Evolutionary conservation across 129 eudicot species (phyloP), one percentile per base, ranked within the genome.

Genomic region (Flaveria ramosissima): DNA sequence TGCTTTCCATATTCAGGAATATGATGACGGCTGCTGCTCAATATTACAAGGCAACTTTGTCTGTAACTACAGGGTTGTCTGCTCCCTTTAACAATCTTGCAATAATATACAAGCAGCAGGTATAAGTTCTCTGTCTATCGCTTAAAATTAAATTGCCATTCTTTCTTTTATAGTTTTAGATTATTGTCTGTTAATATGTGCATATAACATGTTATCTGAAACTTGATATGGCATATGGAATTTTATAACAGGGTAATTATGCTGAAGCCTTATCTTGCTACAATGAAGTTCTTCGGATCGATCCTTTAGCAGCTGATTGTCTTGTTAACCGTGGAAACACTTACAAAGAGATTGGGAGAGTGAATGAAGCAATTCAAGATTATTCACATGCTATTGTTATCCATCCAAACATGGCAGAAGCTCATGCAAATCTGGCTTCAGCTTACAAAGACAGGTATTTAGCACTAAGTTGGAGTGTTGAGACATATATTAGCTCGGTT

Each of bases 41-140:
- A 47, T 94, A 85, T 73, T 94, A 94, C 74, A 89, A 87, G 86
- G 92, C 97, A 17, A 91, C 98, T 7, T 74, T 94, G 53, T 48
- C 89, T 72, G 97, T 91, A 66, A 94, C 98, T 13, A 91, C 97
- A 2, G 98, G 97, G 72, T 84, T 94, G 19, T 94, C 98, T 83
- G 97, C 97, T 6, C 98, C 98, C 80, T 94, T 85, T 57, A 94
- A 89, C 76, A 94, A 94, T 80, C 87, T 91, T 46, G 97, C 97
- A n/a, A 86, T 91, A 32, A 94, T 94, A 71, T 91, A 94, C 76
- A 91, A 89, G 80, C 98, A 94, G 73, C 98, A 91, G 98, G 98
- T 94, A 78, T 45, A 46, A 36, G 30, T 62, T 19, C 24, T 60
- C 24, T 64, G 19, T 64, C 2, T 64, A 45, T 64, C 48, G 2